A percentile compares a stretch with the other conserved stretches of the same genome.
phyloP scores from a whole-genome alignment of 2,329 filamentous ascomycete genomes.

The Fusarium tuaranense region DNA sequence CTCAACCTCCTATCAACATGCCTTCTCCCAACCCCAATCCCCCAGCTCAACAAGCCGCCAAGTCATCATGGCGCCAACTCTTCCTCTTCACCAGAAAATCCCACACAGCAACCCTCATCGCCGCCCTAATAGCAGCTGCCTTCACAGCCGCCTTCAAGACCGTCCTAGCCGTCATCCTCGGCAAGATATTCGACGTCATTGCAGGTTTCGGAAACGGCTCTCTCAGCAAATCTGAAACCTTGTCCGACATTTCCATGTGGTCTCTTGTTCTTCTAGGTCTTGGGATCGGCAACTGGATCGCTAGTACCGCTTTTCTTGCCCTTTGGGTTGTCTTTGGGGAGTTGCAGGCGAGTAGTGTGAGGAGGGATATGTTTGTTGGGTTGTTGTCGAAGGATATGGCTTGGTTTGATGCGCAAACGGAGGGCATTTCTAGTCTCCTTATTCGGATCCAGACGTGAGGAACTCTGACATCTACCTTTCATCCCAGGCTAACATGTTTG shows the following conservation, averaged over 20 bases:
- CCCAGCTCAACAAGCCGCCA: constrained; percentile 18
- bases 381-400: constrained; percentile 79
- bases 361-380: constrained; percentile 73
- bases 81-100: constrained; percentile 78
- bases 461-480: not conserved
- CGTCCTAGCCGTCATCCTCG: constrained; percentile 76
- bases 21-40: not conserved
- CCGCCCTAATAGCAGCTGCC: constrained; percentile 68
- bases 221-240: constrained; percentile 59
- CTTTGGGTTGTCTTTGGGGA: constrained; percentile 86
- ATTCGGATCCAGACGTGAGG: constrained; percentile 79
- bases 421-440: constrained; percentile 79
- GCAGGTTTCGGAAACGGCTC: constrained; percentile 71
- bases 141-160: constrained; percentile 73
- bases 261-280: constrained; percentile 73
- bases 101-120: constrained; percentile 66
- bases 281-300: constrained; percentile 73
- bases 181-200: constrained; percentile 79
- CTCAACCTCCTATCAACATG: not conserved
- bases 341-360: constrained; percentile 76
- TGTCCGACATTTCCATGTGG: constrained; percentile 67
- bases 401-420: constrained; percentile 83
- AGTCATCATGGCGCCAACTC: constrained; percentile 59
- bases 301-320: constrained; percentile 74
- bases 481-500: accelerated